phyloP scores from a whole-genome alignment of 139 green algal genomes.

The Diplosphaera chodatii region DNA sequence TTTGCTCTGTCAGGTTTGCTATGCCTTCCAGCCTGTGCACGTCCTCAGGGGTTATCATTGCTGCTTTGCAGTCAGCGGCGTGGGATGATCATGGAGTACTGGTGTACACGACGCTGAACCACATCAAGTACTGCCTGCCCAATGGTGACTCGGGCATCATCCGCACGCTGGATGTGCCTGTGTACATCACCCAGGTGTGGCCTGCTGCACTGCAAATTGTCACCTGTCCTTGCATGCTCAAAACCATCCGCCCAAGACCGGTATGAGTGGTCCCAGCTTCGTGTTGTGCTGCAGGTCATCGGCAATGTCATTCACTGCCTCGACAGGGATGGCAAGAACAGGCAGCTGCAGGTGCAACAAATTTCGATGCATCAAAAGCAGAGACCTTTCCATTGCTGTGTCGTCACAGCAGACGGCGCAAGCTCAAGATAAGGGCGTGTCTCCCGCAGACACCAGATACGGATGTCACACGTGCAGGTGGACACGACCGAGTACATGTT shows the following conservation, averaged over 20 bases:
- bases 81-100: slow-evolving; percentile 96
- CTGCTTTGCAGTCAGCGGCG: slow-evolving; percentile 65
- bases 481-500: slow-evolving; percentile 97
- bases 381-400: too few species aligned
- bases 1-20: too few species aligned
- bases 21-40: too few species aligned
- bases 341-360: slow-evolving; percentile 81
- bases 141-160: slow-evolving; percentile 98
- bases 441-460: too few species aligned
- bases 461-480: slow-evolving; percentile 47
- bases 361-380: too few species aligned
- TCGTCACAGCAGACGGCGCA: too few species aligned
- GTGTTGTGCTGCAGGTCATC: slow-evolving; percentile 28
- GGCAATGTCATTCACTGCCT: slow-evolving; percentile 81
- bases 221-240: too few species aligned
- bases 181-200: slow-evolving; percentile 91
- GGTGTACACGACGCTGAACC: slow-evolving; percentile 99
- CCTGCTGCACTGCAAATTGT: too few species aligned
- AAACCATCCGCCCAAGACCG: too few species aligned
- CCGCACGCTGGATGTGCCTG: slow-evolving; percentile 89
- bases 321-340: slow-evolving; percentile 92
- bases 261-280: too few species aligned
- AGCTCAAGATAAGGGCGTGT: too few species aligned
- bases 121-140: slow-evolving; percentile 99
- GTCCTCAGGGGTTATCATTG: too few species aligned